Base-by-base conservation (phyloP, 176 grass and related monocot species). In the Musa itinerans region DNA sequence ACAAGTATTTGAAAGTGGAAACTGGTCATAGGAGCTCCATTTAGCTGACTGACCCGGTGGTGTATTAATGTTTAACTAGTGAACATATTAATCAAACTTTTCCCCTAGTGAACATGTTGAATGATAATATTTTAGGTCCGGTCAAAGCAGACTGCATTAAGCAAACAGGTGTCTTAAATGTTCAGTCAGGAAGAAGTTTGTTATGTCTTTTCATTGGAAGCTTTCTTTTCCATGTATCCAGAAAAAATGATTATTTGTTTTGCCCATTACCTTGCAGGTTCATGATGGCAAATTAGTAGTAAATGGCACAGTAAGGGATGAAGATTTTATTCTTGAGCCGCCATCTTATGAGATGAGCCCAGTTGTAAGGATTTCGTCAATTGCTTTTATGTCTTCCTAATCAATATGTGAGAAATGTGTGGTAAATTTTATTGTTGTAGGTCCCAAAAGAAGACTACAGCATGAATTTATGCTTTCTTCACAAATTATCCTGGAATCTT, bases 241-340 rank as follows among this genome's bases (percentile, higher is more conserved):
- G 21, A 23, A 65, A 26, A 11, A 26, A 63, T 72, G 11, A 57
- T 34, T 71, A 6, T 61, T 78, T 21, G 63, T 51, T 43, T 43
- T 43, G 52, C 53, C n/a, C 53, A 9, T 19, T 24, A 51, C 50
- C 1, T 75, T 89, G 67, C 78, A 98, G 94, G 94, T 98, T 69
- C 90, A 98, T 72, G 56, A 89, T 78, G 94, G 94, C 79, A 98
- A 98, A 76, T 80, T 98, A 72, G 75, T 98, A 54, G 94, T 98
- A 64, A 98, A 98, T 80, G 90, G 94, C 54, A 91, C 89, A 26
- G 75, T 65, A 56, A 88, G 84, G 82, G 68, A 89, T 68, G 94
- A 93, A 82, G 85, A 89, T 76, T 98, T 85, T 70, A 93, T 98
- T 85, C 84, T 98, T 71, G 94, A 93, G 72, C 90, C 86, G 54